phyloP scores from a whole-genome alignment of 1,284 basidiomycete species.

The Austroboletus novae-zelandiae region DNA sequence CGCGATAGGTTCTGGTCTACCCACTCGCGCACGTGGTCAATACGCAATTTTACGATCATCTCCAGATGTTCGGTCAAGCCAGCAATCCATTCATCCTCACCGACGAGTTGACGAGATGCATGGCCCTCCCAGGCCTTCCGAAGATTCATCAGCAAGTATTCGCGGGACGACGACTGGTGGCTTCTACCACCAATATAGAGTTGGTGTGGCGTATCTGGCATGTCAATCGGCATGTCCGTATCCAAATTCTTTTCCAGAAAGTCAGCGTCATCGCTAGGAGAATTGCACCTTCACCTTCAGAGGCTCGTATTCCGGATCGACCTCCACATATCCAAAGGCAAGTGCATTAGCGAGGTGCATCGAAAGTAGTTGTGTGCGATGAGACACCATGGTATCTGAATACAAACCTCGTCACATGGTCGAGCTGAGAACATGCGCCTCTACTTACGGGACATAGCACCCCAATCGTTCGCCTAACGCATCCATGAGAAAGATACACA shows the following conservation, averaged over 20 bases:
- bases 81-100: constrained; percentile 42
- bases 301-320: constrained; percentile 44
- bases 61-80: constrained; percentile 40
- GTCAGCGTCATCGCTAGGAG: neutral
- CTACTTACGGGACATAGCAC: constrained; percentile 53
- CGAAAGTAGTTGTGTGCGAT: constrained; percentile 47
- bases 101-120: constrained; percentile 27
- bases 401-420: neutral
- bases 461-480: constrained; percentile 59
- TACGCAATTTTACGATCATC: constrained; percentile 37
- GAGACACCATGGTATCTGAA: constrained; percentile 55
- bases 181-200: constrained; percentile 37
- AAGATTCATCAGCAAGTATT: constrained; percentile 31
- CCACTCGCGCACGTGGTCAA: constrained; percentile 50
- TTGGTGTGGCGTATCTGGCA: constrained; percentile 32
- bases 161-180: constrained; percentile 26
- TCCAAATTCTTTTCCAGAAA: constrained; percentile 45
- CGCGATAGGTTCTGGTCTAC: constrained; percentile 45
- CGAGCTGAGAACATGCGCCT: neutral
- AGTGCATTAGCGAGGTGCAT: constrained; percentile 45
- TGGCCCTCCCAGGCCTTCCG: constrained; percentile 34
- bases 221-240: constrained; percentile 39
- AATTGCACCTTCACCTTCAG: constrained; percentile 40
- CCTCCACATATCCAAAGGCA: constrained; percentile 44
- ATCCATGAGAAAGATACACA: neutral